Conservation (phyloP, 306 rosid genomes). For the Gastrolobium bilobum region DNA sequence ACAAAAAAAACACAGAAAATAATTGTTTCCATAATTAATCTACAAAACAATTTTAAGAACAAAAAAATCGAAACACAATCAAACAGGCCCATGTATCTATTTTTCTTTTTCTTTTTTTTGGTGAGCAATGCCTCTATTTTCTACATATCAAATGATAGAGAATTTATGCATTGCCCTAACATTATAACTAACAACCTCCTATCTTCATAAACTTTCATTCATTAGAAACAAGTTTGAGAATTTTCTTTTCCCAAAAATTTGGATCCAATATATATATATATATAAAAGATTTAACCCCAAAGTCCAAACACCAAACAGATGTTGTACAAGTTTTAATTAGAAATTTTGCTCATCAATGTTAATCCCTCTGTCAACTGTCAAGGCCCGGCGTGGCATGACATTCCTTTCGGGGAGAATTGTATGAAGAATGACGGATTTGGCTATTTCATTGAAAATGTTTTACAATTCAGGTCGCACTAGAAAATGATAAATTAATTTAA, state of each 20-base stretch:
- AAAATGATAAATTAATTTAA: conserved; percentile 7
- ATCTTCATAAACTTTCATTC: not conserved
- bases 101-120: too few relatives aligned
- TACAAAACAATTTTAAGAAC: too few relatives aligned
- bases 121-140: not conserved
- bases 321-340: not conserved
- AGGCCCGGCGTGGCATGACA: not conserved
- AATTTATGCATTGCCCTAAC: not conserved
- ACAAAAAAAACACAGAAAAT: too few relatives aligned
- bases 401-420: not conserved
- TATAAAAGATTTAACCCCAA: not conserved
- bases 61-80: too few relatives aligned
- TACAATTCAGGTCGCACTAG: not conserved
- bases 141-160: not conserved
- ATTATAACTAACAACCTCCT: too few relatives aligned
- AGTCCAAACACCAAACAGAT: not conserved
- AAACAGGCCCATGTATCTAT: too few relatives aligned
- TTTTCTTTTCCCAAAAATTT: not conserved
- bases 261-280: not conserved
- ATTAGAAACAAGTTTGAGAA: not conserved
- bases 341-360: not conserved
- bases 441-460: not conserved
- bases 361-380: conserved; percentile 2
- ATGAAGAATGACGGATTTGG: not conserved
- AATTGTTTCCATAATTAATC: too few relatives aligned